Evolutionary conservation across 129 eudicot genomes (phyloP).

Genomic region (Glebionis coronaria): DNA sequence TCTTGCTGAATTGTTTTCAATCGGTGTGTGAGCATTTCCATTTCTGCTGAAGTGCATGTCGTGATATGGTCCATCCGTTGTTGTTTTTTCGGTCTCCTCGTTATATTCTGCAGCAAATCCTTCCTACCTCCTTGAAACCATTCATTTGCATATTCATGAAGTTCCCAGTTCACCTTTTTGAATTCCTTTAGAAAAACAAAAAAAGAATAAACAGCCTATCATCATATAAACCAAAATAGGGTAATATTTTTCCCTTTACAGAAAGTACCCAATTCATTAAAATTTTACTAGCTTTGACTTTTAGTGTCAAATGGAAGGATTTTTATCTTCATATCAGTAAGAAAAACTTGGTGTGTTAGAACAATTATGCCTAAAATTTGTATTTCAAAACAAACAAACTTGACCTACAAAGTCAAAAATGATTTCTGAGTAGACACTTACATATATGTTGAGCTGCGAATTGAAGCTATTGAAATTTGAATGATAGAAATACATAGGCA

Average conservation of each 20-base stretch:
- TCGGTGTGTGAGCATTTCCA: slow-evolving; percentile 6
- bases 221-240: neutral
- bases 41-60: neutral
- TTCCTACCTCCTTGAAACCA: slow-evolving; percentile 22
- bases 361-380: neutral
- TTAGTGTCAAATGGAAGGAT: neutral
- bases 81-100: slow-evolving; percentile 11
- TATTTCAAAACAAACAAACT: neutral
- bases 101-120: slow-evolving; percentile 16
- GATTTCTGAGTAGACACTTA: slow-evolving; percentile 5
- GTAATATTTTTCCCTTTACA: neutral
- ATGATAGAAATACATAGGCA: slow-evolving; percentile 27
- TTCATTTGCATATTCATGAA: slow-evolving; percentile 27
- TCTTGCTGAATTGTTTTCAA: slow-evolving; percentile 15
- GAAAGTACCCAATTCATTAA: neutral
- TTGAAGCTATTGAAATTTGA: slow-evolving; percentile 27
- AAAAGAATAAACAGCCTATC: neutral
- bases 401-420: slow-evolving; percentile 1
- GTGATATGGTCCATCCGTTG: neutral
- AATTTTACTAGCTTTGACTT: neutral
- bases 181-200: slow-evolving; percentile 13
- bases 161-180: slow-evolving; percentile 20
- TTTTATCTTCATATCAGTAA: too few relatives aligned
- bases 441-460: slow-evolving; percentile 27
- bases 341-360: neutral